Percentiles rank a stretch among this genome's conserved stretches.
These are phyloP conservation scores for baker's yeast (Saccharomyces cerevisiae) DNA, from an alignment of 805 yeast genomes.

Conservation along the genomic window DNA sequence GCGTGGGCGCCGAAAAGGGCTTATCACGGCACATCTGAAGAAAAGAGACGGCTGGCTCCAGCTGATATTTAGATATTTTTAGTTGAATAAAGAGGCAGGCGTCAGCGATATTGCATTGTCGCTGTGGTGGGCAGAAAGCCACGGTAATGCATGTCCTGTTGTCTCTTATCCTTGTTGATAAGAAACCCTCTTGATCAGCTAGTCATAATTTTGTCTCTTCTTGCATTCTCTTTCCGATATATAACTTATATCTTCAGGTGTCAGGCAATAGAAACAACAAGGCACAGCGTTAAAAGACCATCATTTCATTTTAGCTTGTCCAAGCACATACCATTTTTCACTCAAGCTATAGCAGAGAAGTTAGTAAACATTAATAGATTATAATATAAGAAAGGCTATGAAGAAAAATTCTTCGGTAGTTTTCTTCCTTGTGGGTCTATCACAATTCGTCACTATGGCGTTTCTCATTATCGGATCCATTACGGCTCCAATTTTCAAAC, in stretches of 20 bases:
- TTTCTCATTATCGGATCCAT: constrained; percentile 53
- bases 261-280: background rate
- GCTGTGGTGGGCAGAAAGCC: background rate
- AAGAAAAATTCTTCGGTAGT: constrained; percentile 9
- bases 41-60: background rate
- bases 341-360: background rate
- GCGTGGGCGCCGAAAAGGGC: background rate
- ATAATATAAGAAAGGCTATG: background rate
- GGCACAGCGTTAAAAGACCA: background rate
- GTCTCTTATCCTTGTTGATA: background rate
- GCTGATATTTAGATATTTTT: background rate
- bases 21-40: background rate
- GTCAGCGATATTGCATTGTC: background rate
- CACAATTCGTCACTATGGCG: constrained; percentile 49
- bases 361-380: background rate
- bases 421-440: constrained; percentile 35
- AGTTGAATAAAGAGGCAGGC: background rate
- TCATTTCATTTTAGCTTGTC: background rate
- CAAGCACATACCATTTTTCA: background rate
- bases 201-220: background rate
- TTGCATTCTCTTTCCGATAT: background rate
- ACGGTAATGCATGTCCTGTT: background rate
- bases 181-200: background rate
- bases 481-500: constrained; percentile 46
- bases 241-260: background rate